Evolutionary conservation across 805 yeast genomes (phyloP).

Genomic region (Yamadazyma tumulicola): DNA sequence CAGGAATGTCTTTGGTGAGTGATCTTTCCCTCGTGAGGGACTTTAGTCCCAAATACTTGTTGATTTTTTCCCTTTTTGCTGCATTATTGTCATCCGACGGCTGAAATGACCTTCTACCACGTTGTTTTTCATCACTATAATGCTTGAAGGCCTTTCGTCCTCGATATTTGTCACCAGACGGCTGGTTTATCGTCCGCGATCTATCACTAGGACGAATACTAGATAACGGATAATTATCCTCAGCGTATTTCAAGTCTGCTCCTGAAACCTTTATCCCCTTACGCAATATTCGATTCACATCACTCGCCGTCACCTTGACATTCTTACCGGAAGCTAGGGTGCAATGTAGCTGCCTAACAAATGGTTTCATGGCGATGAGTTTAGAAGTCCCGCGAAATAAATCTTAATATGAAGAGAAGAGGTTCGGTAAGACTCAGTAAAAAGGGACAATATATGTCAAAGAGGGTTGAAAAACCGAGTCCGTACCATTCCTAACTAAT

Average conservation of each 20-base stretch:
- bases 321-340: neutral
- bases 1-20: no score
- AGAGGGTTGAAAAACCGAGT: neutral
- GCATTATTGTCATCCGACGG: neutral
- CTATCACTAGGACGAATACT: neutral
- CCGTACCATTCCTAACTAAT: constrained; percentile 19
- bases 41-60: neutral
- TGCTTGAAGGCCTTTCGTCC: no score
- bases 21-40: neutral
- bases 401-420: neutral
- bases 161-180: no score
- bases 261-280: constrained; percentile 6
- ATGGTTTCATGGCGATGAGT: no score
- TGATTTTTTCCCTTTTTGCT: neutral
- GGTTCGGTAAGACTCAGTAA: neutral
- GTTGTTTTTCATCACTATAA: no score
- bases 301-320: constrained; percentile 9
- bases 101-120: no score
- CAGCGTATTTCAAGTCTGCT: constrained; percentile 5
- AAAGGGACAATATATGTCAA: neutral
- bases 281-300: constrained; percentile 8
- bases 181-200: neutral
- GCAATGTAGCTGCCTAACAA: neutral
- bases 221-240: neutral
- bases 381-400: no score